A percentile compares a stretch with the other conserved stretches of the same genome.
Evolutionary conservation across 2,329 filamentous ascomycete species (phyloP).

Genomic region (Dendryphion nanum): DNA sequence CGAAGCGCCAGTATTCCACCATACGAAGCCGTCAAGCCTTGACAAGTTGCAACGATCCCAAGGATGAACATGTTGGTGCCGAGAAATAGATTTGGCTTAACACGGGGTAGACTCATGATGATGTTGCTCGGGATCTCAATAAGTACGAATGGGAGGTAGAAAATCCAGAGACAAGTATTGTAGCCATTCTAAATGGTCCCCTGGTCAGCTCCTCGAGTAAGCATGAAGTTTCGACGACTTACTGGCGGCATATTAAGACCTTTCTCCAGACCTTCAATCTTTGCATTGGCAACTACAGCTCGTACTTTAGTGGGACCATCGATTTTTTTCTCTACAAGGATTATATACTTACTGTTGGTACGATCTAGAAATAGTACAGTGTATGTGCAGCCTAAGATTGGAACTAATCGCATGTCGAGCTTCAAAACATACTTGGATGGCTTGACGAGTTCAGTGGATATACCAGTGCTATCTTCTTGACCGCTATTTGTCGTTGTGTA

Average conservation of each 20-base stretch:
- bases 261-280: constrained; percentile 53
- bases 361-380: constrained; percentile 66
- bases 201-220: no score
- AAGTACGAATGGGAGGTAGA: constrained; percentile 80
- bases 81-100: constrained; percentile 74
- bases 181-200: no score
- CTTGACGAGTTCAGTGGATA: no score
- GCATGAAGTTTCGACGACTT: no score
- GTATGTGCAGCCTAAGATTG: constrained; percentile 67
- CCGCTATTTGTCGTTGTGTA: no score
- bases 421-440: constrained; percentile 54
- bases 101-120: constrained; percentile 63
- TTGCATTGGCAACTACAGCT: constrained; percentile 63
- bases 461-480: no score
- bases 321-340: not conserved
- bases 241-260: constrained; percentile 62
- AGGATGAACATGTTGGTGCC: constrained; percentile 74
- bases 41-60: constrained; percentile 50
- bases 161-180: constrained; percentile 74
- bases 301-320: constrained; percentile 5
- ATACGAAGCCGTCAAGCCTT: constrained; percentile 28
- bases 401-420: constrained; percentile 60
- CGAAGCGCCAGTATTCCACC: constrained; percentile 25
- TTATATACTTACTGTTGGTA: constrained; percentile 57
- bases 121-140: constrained; percentile 77